Evolutionary conservation across 306 rosid species (phyloP).

Genomic region (Glycyrrhiza uralensis): DNA sequence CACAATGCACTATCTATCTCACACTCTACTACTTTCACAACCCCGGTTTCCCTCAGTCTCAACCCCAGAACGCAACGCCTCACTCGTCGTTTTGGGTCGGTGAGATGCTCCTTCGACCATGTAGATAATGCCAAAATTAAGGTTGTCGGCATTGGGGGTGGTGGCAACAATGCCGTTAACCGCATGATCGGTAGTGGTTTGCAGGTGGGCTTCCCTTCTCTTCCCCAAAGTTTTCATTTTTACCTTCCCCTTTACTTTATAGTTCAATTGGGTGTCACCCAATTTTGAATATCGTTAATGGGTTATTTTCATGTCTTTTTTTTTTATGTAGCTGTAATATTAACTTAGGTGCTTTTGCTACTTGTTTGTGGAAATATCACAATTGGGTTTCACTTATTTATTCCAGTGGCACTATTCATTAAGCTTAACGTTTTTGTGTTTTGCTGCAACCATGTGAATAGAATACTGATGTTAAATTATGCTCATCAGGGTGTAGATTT

Average conservation of each 20-base stretch:
- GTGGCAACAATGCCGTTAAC: constrained; percentile 97
- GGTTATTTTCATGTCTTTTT: neutral
- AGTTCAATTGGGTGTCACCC: neutral
- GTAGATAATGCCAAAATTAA: constrained; percentile 85
- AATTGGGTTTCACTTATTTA: neutral
- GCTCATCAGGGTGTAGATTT: constrained; percentile 83
- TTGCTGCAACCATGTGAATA: constrained; percentile 2
- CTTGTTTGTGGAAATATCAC: neutral
- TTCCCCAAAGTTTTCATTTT: constrained; percentile 16
- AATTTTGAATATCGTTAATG: neutral
- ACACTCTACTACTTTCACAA: constrained; percentile 6
- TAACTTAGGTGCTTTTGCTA: neutral
- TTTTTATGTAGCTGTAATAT: neutral
- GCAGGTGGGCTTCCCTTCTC: constrained; percentile 46
- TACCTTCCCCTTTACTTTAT: neutral
- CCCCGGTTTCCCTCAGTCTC: constrained; percentile 21
- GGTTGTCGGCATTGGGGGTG: constrained; percentile 97
- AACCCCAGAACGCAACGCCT: constrained; percentile 32
- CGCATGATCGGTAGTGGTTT: constrained; percentile 99
- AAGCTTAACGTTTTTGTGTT: neutral
- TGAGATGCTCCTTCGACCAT: constrained; percentile 59
- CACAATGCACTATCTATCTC: constrained; percentile 34
- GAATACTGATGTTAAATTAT: constrained; percentile 33
- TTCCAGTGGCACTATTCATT: neutral
- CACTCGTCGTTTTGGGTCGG: constrained; percentile 34